Percentiles rank a stretch among this genome's conserved stretches.
Evolutionary conservation across 1,139 yeast genomes (phyloP).

Genomic region (Hansenula sp.): DNA sequence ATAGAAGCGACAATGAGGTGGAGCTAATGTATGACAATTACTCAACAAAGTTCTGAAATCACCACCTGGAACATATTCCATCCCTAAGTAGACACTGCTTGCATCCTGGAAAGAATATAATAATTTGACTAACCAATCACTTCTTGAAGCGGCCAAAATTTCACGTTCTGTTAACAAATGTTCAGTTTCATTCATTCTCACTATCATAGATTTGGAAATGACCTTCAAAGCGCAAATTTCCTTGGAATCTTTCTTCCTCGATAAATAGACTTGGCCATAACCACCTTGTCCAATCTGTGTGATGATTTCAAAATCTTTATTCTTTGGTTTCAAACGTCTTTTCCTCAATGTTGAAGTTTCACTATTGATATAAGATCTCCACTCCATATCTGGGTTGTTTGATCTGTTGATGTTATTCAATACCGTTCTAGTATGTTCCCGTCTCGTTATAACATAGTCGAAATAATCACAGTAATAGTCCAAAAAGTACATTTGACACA

Average conservation of each 20-base stretch:
- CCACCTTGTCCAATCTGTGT: slow-evolving; percentile 99
- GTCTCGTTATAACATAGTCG: slow-evolving; percentile 84
- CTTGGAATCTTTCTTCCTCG: slow-evolving; percentile 88
- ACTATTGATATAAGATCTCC: slow-evolving; percentile 79
- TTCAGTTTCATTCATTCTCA: slow-evolving; percentile 90
- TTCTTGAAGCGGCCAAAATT: slow-evolving; percentile 88
- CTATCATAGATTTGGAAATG: slow-evolving; percentile 78
- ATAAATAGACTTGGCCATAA: slow-evolving; percentile 94
- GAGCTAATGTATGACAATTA: slow-evolving; percentile 88
- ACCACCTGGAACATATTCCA: slow-evolving; percentile 94
- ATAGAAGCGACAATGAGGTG: slow-evolving; percentile 94
- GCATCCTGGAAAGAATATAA: slow-evolving; percentile 94
- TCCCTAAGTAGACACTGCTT: slow-evolving; percentile 87
- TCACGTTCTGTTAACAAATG: slow-evolving; percentile 97
- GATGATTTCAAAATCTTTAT: slow-evolving; percentile 91
- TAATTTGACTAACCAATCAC: slow-evolving; percentile 93
- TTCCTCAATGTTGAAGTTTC: slow-evolving; percentile 85
- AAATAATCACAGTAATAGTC: slow-evolving; percentile 96
- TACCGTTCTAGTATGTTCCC: slow-evolving; percentile 72
- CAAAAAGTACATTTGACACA: slow-evolving; percentile 72
- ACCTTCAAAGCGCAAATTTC: slow-evolving; percentile 96
- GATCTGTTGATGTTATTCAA: slow-evolving; percentile 46
- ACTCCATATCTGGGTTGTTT: slow-evolving; percentile 52
- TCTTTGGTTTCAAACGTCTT: slow-evolving; percentile 86
- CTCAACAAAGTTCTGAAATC: slow-evolving; percentile 93